phyloP scores from a whole-genome alignment of 2,329 filamentous ascomycete species.

The Alternaria tenuissima region DNA sequence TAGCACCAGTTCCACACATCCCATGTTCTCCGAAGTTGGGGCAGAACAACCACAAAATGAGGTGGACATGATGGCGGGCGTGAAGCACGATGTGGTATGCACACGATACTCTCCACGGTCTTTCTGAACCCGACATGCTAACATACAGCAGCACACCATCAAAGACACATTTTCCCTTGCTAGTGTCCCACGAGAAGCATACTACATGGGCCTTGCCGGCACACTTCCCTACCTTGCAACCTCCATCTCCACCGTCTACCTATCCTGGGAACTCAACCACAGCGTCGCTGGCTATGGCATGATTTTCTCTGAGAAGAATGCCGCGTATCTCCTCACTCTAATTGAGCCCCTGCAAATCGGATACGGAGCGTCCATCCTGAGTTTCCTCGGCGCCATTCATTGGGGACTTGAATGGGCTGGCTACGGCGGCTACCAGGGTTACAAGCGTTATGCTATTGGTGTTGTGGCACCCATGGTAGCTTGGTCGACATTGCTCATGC shows the following conservation, averaged over 20 bases:
- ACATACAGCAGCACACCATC: slow-evolving; percentile 53
- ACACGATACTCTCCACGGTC: accelerated
- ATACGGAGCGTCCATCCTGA: slow-evolving; percentile 91
- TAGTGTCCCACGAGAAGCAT: slow-evolving; percentile 58
- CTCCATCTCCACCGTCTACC: slow-evolving; percentile 80
- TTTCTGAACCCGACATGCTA: not conserved
- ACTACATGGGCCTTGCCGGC: slow-evolving; percentile 60
- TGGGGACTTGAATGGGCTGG: slow-evolving; percentile 89
- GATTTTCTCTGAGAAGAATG: slow-evolving; percentile 74
- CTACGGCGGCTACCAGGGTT: slow-evolving; percentile 72
- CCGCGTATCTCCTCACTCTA: slow-evolving; percentile 73
- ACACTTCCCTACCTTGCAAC: slow-evolving; percentile 76
- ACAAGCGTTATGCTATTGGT: slow-evolving; percentile 83
- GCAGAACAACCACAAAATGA: slow-evolving; percentile 45
- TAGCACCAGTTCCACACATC: slow-evolving; percentile 60
- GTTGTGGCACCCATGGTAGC: slow-evolving; percentile 80
- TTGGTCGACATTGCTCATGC: slow-evolving; percentile 88
- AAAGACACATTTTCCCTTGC: slow-evolving; percentile 58
- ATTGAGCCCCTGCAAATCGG: slow-evolving; percentile 90
- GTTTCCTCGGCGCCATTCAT: slow-evolving; percentile 91
- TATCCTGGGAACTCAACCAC: slow-evolving; percentile 83
- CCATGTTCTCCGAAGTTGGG: slow-evolving; percentile 52
- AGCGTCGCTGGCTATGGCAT: slow-evolving; percentile 68
- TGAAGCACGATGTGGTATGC: slow-evolving; percentile 51
- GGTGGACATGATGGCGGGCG: slow-evolving; percentile 57